Percentiles rank a stretch among this genome's conserved stretches.
phyloP scores from a whole-genome alignment of 2,329 filamentous ascomycete genomes.

The Sarocladium strictum region DNA sequence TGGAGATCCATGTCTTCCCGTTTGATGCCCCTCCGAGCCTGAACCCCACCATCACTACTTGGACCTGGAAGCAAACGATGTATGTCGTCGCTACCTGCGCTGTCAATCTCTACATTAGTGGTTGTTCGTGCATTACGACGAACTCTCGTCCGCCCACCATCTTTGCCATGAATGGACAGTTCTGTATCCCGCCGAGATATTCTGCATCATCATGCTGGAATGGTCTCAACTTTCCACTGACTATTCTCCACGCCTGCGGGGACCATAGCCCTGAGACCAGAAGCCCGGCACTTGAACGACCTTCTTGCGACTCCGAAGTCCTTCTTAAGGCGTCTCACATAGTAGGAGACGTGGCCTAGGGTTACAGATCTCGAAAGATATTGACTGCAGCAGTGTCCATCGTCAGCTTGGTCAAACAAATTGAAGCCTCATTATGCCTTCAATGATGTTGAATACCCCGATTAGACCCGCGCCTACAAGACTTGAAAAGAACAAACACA shows the following conservation, averaged over 20 bases:
- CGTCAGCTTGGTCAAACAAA: too few species aligned
- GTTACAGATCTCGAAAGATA: too few species aligned
- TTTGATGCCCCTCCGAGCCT: not conserved
- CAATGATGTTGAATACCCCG: too few species aligned
- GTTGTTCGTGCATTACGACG: not conserved
- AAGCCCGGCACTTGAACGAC: not conserved
- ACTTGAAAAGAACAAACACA: too few species aligned
- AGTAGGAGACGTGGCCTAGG: too few species aligned
- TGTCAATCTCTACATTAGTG: not conserved
- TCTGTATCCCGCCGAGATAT: not conserved
- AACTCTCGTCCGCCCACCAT: not conserved
- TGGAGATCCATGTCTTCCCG: not conserved
- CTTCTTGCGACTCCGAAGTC: too few species aligned
- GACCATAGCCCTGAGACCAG: too few species aligned
- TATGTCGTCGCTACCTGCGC: not conserved
- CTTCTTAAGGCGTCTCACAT: too few species aligned
- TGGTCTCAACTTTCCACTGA: not conserved
- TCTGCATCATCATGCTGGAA: not conserved
- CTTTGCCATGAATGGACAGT: not conserved
- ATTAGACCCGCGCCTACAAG: too few species aligned
- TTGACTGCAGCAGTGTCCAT: too few species aligned
- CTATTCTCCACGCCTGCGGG: not conserved
- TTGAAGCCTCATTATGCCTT: too few species aligned
- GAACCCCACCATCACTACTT: constrained; percentile 2
- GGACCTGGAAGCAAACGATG: not conserved